phyloP scores from a whole-genome alignment of 2,329 filamentous ascomycete species.

The Paraconiothyrium brasiliense region DNA sequence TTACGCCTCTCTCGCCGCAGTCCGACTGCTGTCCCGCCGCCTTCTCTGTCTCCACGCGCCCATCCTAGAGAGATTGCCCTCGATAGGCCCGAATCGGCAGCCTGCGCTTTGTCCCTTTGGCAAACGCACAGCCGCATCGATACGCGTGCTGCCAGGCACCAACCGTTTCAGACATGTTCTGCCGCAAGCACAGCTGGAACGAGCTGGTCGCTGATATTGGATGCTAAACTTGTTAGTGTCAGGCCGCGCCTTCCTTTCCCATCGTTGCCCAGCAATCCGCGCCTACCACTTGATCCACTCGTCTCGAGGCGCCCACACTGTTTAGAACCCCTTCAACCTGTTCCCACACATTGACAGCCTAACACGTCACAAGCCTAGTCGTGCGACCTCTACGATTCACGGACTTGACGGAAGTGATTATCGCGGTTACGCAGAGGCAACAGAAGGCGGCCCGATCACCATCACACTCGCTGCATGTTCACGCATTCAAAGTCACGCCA shows the following conservation, averaged over 20 bases:
- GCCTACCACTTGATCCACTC: slow-evolving; percentile 3
- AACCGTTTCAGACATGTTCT: slow-evolving; percentile 9
- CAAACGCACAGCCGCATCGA: slow-evolving; percentile 13
- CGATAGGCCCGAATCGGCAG: slow-evolving; percentile 9
- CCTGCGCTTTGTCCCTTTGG: slow-evolving; percentile 8
- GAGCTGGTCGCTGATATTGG: not conserved
- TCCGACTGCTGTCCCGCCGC: slow-evolving; percentile 2
- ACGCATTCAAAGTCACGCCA: not conserved
- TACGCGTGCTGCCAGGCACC: slow-evolving; percentile 15
- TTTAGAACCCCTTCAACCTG: not conserved
- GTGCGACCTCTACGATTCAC: not conserved
- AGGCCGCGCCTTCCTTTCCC: slow-evolving; percentile 2
- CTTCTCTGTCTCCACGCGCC: slow-evolving; percentile 8
- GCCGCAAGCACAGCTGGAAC: not conserved
- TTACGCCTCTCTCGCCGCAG: slow-evolving; percentile 6
- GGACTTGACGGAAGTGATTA: not conserved
- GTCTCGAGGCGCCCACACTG: not conserved
- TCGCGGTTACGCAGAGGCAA: slow-evolving; percentile 8
- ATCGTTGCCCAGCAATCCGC: not conserved
- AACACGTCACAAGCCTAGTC: not conserved
- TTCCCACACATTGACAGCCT: not conserved
- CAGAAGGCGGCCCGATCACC: not conserved
- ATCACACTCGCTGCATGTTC: not conserved
- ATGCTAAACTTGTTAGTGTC: not conserved
- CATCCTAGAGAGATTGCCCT: not conserved